phyloP scores from a whole-genome alignment of 1,284 basidiomycete species.

The Tetrapyrgos nigripes region DNA sequence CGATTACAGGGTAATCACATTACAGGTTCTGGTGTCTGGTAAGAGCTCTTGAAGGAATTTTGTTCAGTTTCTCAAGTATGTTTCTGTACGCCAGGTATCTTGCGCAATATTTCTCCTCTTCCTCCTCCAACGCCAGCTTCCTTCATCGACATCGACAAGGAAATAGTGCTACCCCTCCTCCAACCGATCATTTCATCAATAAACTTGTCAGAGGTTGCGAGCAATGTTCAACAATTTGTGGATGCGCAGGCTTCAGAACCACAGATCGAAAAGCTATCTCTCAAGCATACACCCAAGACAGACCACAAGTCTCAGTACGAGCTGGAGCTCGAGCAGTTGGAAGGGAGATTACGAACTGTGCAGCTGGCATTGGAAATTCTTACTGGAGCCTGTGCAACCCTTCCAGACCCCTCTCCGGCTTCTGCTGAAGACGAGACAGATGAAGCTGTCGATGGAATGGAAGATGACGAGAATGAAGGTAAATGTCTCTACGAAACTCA shows the following conservation, averaged over 20 bases:
- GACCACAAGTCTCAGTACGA: slow-evolving; percentile 79
- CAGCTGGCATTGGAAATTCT: slow-evolving; percentile 86
- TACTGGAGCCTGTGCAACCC: slow-evolving; percentile 86
- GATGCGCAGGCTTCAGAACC: slow-evolving; percentile 52
- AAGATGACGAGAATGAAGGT: slow-evolving; percentile 41
- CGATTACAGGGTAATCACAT: slow-evolving; percentile 57
- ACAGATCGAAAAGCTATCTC: slow-evolving; percentile 59
- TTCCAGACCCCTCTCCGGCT: slow-evolving; percentile 67
- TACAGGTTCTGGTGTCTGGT: slow-evolving; percentile 80
- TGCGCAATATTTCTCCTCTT: slow-evolving; percentile 78
- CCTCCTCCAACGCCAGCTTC: slow-evolving; percentile 70
- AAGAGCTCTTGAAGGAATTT: slow-evolving; percentile 22
- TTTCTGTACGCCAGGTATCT: slow-evolving; percentile 56
- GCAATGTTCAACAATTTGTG: slow-evolving; percentile 60
- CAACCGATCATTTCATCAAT: slow-evolving; percentile 71
- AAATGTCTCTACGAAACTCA: neutral
- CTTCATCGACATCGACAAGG: slow-evolving; percentile 71
- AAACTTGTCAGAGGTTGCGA: slow-evolving; percentile 60
- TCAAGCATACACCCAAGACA: slow-evolving; percentile 66
- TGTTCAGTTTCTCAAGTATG: neutral
- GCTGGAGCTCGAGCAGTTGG: slow-evolving; percentile 75
- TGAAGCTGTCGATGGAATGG: slow-evolving; percentile 41
- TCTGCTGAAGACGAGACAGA: slow-evolving; percentile 38
- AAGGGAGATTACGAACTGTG: slow-evolving; percentile 74
- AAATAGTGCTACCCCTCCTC: slow-evolving; percentile 77